Percentiles rank a stretch among this genome's conserved stretches.
Evolutionary conservation across 164 flowering plant species (phyloP).

Genomic region (Brasenia schreberi): DNA sequence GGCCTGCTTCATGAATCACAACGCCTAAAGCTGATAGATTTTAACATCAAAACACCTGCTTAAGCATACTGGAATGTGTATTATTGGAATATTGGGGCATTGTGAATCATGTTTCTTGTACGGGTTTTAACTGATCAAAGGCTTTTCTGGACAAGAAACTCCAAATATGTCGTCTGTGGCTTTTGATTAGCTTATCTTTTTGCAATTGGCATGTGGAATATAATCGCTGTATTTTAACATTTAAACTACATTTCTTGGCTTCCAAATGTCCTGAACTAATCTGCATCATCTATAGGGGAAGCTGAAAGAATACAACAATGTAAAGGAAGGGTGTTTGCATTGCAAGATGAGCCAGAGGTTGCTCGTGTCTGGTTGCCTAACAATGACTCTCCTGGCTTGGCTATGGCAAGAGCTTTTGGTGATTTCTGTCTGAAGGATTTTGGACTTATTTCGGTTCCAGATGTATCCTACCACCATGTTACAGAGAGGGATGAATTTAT

Average conservation of each 20-base stretch:
- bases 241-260: background rate
- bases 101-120: no score
- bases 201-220: no score
- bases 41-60: no score
- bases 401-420: conserved; percentile 77
- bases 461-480: conserved; percentile 36
- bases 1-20: no score
- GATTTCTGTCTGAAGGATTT: conserved; percentile 68
- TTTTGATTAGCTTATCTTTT: background rate
- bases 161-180: background rate
- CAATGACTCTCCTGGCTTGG: conserved; percentile 72
- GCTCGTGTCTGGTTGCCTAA: conserved; percentile 79
- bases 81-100: no score
- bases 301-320: conserved; percentile 90
- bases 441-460: conserved; percentile 64
- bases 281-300: conserved; percentile 42
- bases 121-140: background rate
- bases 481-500: conserved; percentile 48
- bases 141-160: no score
- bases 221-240: no score
- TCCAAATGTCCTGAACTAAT: background rate
- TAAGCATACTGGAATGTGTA: no score
- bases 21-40: no score
- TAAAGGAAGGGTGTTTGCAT: conserved; percentile 91
- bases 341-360: conserved; percentile 99